Base-by-base conservation (phyloP, 345 rosid genomes). In the Hypericum androsaemum region DNA sequence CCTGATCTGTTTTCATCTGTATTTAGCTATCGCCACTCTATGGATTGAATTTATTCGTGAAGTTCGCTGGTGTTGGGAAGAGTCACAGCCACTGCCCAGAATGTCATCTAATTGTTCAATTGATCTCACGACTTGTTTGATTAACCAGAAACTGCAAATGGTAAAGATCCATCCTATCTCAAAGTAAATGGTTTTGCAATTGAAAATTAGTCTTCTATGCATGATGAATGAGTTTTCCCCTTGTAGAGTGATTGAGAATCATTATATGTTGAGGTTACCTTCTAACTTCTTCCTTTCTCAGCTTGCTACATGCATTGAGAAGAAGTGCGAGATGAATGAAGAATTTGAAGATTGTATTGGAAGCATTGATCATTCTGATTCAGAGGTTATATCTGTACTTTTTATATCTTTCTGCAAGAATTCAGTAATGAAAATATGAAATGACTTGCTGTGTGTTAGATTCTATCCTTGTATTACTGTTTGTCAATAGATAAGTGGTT, bases 1-100 rank as follows among this genome's bases (percentile, higher is more conserved):
- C 9, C 16, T 53, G 42, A 9, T 51, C 41, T 52, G 46, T 46
- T 6, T 60, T 61, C 49, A 17, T 69, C 38, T 57, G n/a, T 69
- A 6, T 58, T 50, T 60, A 92, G 96, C 98, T 61, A 83, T 92
- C 63, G 86, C 96, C 51, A 74, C 65, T 47, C 87, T 90, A 64
- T 90, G 98, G 98, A 57, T 87, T 66, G 95, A 92, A 68, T 92
- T 92, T 63, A 83, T 84, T 66, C 88, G 89, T 56, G 98, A 92
- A 82, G 85, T 84, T 61, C 96, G 96, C 59, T 92, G 89, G 92
- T 88, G 78, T 60, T 92, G 96, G 98, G 98, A 92, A 71, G 98
- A 92, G 74, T 66, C 86, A 47, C 95, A 88, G 54, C 73, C 86
- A 10, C 64, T 92, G 73, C 95, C 98, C 40, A 82, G 77, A 76